Percentiles rank a stretch among this genome's conserved stretches.
Conservation (phyloP, 2,329 filamentous ascomycete genomes). For the Aulographum hederae region DNA sequence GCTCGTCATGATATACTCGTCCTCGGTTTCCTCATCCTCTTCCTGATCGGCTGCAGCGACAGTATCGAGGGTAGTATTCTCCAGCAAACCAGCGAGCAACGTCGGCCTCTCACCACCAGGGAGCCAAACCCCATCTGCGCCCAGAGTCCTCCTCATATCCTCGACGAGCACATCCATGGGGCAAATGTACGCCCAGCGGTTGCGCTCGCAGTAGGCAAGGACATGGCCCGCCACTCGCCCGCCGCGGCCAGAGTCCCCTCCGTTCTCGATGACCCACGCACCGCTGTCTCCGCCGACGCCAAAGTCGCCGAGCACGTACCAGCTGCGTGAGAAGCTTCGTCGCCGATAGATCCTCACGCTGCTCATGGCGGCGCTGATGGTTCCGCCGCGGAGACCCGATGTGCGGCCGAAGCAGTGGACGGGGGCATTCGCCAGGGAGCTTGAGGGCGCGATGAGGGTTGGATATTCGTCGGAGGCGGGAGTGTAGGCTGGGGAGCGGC, state of each 20-base stretch:
- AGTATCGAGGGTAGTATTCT: too few species aligned
- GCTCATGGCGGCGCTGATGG: conserved; percentile 59
- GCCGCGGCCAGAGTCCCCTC: too few species aligned
- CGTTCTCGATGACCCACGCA: conserved; percentile 77
- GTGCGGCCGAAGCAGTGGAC: conserved; percentile 85
- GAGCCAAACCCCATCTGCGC: conserved; percentile 50
- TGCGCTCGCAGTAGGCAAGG: conserved; percentile 67
- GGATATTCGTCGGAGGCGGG: conserved; percentile 28
- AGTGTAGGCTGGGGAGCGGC: conserved; percentile 13
- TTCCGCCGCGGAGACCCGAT: conserved; percentile 62
- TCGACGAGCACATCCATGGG: conserved; percentile 82
- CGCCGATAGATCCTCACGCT: conserved; percentile 80
- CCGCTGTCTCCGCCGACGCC: conserved; percentile 76
- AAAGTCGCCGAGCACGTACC: conserved; percentile 41
- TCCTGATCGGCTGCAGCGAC: too few species aligned
- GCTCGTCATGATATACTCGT: too few species aligned
- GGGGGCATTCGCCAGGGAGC: conserved; percentile 49
- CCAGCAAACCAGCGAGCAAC: too few species aligned
- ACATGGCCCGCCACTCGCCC: conserved; percentile 79
- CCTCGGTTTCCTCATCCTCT: too few species aligned
- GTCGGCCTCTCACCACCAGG: conserved; percentile 46
- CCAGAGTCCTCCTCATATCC: conserved; percentile 66
- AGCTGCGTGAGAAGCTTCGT: conserved; percentile 57
- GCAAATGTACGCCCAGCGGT: conserved; percentile 74
- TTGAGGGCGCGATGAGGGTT: conserved; percentile 38